Base-by-base conservation (phyloP, 306 rosid genomes). In the Vigna nakashimae region DNA sequence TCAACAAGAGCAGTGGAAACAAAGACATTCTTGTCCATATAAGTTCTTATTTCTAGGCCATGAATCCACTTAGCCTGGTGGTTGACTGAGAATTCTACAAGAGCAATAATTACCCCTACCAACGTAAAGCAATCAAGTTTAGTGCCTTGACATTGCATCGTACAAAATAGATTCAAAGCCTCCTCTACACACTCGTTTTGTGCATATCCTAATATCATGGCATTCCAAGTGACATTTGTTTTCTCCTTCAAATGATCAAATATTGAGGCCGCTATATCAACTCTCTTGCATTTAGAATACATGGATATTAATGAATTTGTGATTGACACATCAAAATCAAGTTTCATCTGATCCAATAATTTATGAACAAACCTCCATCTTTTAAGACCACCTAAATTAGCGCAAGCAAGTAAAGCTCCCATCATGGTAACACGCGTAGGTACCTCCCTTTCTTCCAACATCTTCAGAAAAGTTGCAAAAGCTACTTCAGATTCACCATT, bases 61-160 rank as follows among this genome's bases (percentile, higher is more conserved):
- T 94, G 97, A 80, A 94, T 89, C 97, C 98, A 94, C 86, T 90
- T 94, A 9, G 97, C 97, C 50, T 88, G 94, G 26, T 92, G 91
- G 4, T 84, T 87, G 70, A 88, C 87, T 2, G 96, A 94, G 74
- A 94, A 89, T 40, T 90, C 98, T 6, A 94, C 93, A 62, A 92
- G 72, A 64, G 98, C 96, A 15, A 90, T 84, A 60, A 89, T 88
- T 65, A 90, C 98, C 67, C 94, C 86, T 11, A 94, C 98, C 71
- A 94, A 86, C 8, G 97, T 92, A 70, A 91, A 94, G 45, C 93
- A 90, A 83, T 94, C 98, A 45, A 86, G 92, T 74, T 89, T 89
- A 34, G 83, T 75, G 66, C 77, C 82, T 52, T 82, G 80, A 22
- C 87, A 86, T 70, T 82, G 89, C 98, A 94, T 94, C 65, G 71